Base-by-base conservation (phyloP, 176 grass and related monocot species). In the Dendrocalamus sinicus region DNA sequence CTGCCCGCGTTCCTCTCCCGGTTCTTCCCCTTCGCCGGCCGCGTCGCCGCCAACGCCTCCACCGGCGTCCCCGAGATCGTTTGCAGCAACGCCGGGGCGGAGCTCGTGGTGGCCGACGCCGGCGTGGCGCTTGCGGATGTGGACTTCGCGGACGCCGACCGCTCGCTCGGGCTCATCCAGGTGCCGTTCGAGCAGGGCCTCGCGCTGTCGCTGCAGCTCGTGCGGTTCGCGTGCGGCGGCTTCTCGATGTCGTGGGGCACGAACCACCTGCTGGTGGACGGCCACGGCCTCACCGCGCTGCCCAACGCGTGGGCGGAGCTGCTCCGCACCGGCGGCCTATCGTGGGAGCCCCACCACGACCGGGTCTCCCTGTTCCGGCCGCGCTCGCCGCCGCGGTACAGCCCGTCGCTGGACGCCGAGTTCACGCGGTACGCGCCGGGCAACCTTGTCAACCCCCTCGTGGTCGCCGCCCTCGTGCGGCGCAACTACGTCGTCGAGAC, bases 131-230 rank as follows among this genome's bases (percentile, higher is more conserved):
- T 96, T 6, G 69, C 71, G 5, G 83, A 62, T 65, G 79, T 90
- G 20, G 70, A 96, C 64, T 96, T 96, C 82, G 64, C 79, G 7
- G 85, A 96, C 67, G 70, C 70, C n/a, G 78, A 88, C 32, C 37
- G 55, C 7, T 96, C 94, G 16, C 22, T 92, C 1, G 46, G 81
- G 5, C 24, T 9, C 64, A 54, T 94, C 41, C 73, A 77, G 67
- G 8, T 96, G 41, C 91, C 91, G 46, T 96, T 90, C 63, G 22
- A 28, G 2, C 28, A 58, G 0, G 89, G 82, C 7, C 24, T 96
- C 14, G 81, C 94, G 17, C 81, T 96, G n/a, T 96, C 94, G 48
- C 65, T 96, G 63, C 94, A 96, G 89, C 84, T 96, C 17, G 87
- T 93, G 3, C 83, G 77, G 67, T 96, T 93, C 81, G 67, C 71